phyloP scores from a whole-genome alignment of 1,284 basidiomycete genomes.

The Bondarzewia mesenterica region DNA sequence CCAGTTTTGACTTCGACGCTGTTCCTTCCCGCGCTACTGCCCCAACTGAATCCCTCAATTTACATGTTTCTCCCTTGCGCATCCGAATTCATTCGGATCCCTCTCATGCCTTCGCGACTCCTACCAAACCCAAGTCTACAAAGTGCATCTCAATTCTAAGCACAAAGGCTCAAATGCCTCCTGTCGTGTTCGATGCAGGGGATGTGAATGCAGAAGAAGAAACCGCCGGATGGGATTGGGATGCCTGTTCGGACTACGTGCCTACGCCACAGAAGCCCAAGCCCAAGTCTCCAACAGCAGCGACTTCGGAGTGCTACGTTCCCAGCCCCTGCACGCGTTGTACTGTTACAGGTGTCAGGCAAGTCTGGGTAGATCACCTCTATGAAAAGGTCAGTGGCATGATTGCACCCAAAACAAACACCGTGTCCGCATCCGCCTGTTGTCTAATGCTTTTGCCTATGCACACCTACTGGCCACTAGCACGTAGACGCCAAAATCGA shows the following conservation, averaged over 20 bases:
- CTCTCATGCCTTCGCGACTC: neutral
- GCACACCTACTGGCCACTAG: too few species aligned
- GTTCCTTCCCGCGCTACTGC: neutral
- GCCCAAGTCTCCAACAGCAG: neutral
- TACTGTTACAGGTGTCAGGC: constrained; percentile 32
- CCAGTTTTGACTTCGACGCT: neutral
- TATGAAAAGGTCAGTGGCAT: constrained; percentile 30
- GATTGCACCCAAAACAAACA: neutral
- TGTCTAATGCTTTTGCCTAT: constrained; percentile 32
- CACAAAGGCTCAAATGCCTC: neutral
- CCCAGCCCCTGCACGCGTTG: constrained; percentile 36
- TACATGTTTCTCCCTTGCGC: neutral
- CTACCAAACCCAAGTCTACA: neutral
- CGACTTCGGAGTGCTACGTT: neutral
- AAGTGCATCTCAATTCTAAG: neutral
- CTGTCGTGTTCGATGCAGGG: neutral
- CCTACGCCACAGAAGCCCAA: constrained; percentile 16
- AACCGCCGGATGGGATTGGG: constrained; percentile 35
- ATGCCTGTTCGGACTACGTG: constrained; percentile 33
- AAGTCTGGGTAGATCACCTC: constrained; percentile 18
- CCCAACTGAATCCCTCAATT: neutral
- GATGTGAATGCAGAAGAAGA: neutral
- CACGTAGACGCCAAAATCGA: constrained; percentile 29
- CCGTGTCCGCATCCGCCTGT: constrained; percentile 7
- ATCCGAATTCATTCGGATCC: neutral